Base-by-base conservation (phyloP, 345 rosid genomes). In the Trapa bicornis region DNA sequence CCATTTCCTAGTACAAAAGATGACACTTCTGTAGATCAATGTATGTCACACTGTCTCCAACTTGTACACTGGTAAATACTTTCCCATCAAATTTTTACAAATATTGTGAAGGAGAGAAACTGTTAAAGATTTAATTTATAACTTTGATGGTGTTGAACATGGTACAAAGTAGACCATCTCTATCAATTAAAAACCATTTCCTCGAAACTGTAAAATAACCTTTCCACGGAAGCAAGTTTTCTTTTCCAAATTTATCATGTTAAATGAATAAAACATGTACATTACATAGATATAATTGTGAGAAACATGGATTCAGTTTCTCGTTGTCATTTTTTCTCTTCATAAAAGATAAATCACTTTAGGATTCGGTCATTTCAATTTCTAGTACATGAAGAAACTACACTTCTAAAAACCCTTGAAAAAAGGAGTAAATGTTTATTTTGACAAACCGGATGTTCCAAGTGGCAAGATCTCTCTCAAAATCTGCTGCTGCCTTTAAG, bases 391-490 rank as follows among this genome's bases (percentile, higher is more conserved):
- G 15, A 50, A 0, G 56, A 15, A 50, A 50, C 22, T 15, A 50
- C 22, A 50, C 56, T 50, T 15, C 48, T 45, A 7, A 45, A 45
- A 45, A 3, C 13, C 48, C 48, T 45, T 11, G 13, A 11, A 45
- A 37, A 36, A 22, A 8, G 3, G 3, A n/a, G 47, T 4, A 17
- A 39, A 39, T 22, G 45, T 67, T 47, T 54, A 68, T 35, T 75
- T 65, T 67, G 66, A 66, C 82, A 69, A 78, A 86, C 99, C 96
- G 87, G 78, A 91, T 85, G 48, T 80, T 82, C 99, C 99, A 94
- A 54, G 81, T 80, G 66, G 84, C 85, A 39, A 91, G 95, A 71
- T 89, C 84, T 76, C 91, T 79, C 76, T 94, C 95, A 64, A 91
- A 85, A 77, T 91, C 96, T 14, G 95, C 86, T 70, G 89, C 84